Evolutionary conservation across 345 rosid species (phyloP).

Genomic region (Gossypium thurberi): DNA sequence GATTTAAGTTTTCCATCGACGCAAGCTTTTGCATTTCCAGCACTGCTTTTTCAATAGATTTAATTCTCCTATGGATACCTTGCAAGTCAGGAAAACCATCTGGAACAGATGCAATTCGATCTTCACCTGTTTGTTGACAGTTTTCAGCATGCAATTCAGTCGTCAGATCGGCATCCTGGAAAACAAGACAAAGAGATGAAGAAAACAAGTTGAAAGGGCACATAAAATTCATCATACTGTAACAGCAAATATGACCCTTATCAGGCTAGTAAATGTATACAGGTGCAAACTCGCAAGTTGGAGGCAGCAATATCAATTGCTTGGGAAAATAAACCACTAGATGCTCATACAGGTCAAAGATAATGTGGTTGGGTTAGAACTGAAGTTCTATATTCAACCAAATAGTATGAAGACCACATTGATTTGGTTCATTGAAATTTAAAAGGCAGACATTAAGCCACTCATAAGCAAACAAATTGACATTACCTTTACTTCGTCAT

Average conservation of each 20-base stretch:
- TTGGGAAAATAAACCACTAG: slow-evolving; percentile 1
- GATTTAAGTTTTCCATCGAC: slow-evolving; percentile 39
- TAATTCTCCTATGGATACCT: slow-evolving; percentile 50
- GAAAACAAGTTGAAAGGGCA: not conserved
- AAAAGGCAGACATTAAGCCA: slow-evolving; percentile 1
- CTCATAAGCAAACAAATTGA: slow-evolving; percentile 2
- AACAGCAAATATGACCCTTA: slow-evolving; percentile 1
- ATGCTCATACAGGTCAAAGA: not conserved
- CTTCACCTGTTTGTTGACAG: slow-evolving; percentile 23
- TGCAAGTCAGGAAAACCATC: slow-evolving; percentile 42
- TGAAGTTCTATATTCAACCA: not conserved
- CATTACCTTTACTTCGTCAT: slow-evolving; percentile 41
- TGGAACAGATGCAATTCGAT: slow-evolving; percentile 16
- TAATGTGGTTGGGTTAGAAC: not conserved
- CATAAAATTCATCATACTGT: not conserved
- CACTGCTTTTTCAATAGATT: slow-evolving; percentile 56
- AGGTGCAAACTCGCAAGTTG: not conserved
- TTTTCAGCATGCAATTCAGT: slow-evolving; percentile 26
- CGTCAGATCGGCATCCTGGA: slow-evolving; percentile 37
- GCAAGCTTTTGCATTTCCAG: slow-evolving; percentile 55
- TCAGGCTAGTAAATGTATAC: not conserved
- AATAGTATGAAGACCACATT: not conserved
- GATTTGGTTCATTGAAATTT: not conserved
- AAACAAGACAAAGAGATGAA: not conserved
- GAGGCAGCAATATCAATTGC: not conserved